Evolutionary conservation across 2,329 filamentous ascomycete genomes (phyloP), one percentile per base, ranked within the genome.

Genomic region (Didymella segeticola): DNA sequence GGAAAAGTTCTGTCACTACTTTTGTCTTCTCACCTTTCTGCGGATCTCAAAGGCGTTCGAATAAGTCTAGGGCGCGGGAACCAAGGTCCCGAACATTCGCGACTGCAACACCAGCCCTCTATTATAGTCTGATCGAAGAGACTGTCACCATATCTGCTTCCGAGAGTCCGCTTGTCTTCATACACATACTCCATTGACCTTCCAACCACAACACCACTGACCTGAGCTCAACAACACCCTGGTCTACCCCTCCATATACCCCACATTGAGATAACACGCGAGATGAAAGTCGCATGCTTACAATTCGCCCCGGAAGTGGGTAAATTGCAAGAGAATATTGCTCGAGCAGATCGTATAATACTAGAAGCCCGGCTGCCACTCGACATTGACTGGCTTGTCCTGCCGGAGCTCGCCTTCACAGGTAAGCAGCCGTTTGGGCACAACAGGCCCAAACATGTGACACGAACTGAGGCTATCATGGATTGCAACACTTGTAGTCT

Each of bases 361-460:
- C 79, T 75, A 15, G 78, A 69, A 22, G 81, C 83, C 80, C 54
- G 50, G 14, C 61, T 71, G 15, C 71, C 68, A 1, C 33, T 53
- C 27, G 67, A 70, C 75, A 68, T 93, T 1, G 88, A 91, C 67
- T 79, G 93, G 25, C 78, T 95, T 0, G 84, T 93, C 0, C 76
- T 93, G 0, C 89, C 90, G 0, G 90, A 93, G 69, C 77, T 93
- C 71, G 88, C 90, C 1, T 91, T 93, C 67, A 82, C 85, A 52
- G 88, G 88, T 89, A 74, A 43, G 51, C 22, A 12, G 4, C 22
- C n/a, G 20, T n/a, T 19, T n/a, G n/a, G n/a, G 22, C 36, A 19
- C 10, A 17, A 10, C 23, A 3, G 22, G 25, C 10, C 9, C 15
- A 15, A 27, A 41, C 51, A 53, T 36, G 45, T 53, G 51, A 53